Base-by-base conservation (phyloP, 352 stramenopile species). In the Albugo laibachii region DNA sequence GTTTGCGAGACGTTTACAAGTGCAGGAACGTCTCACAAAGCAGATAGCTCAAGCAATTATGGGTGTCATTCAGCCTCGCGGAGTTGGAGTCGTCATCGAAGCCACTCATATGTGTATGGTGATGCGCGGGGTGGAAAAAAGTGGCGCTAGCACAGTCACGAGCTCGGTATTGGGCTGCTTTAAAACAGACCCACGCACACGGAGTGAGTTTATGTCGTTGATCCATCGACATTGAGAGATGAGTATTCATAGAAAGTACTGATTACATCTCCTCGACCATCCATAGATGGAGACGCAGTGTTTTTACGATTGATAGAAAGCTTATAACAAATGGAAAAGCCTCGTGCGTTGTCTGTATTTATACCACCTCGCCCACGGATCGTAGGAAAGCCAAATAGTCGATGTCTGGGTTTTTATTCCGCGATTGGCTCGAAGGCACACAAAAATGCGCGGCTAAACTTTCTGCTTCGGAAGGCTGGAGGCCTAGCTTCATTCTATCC, bases 51-150 rank as follows among this genome's bases (percentile, higher is more conserved):
- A 97, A 65, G 94, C 94, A 11, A 89, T 99, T 47, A 96, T 96
- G 71, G 81, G 97, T 49, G 88, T 89, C 20, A 86, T 99, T 44
- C 63, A 97, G 53, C 93, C 95, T 39, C 75, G 97, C 47, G 96
- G 95, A 31, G 95, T 99, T 14, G 95, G 79, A 3, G 96, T 99
- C n/a, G 92, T 99, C 48, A 88, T 99, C 46, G 95, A 99, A 63
- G 88, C 91, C 35, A 94, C 77, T 34, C 96, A 99, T 72, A 98
- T 99, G 84, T 99, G 96, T 69, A 99, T 99, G 95, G 81, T 95
- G 35, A 99, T 99, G 93, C 80, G 96, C 27, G 96, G 96, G 40
- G 96, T 99, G 4, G 86, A 98, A 62, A 99, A 99, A 62, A 91
- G 89, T 24, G 89, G 89, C 6, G 80, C 93, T 11, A 94, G 70